Evolutionary conservation across 306 rosid genomes (phyloP).

Genomic region (Citrullus colocynthis): DNA sequence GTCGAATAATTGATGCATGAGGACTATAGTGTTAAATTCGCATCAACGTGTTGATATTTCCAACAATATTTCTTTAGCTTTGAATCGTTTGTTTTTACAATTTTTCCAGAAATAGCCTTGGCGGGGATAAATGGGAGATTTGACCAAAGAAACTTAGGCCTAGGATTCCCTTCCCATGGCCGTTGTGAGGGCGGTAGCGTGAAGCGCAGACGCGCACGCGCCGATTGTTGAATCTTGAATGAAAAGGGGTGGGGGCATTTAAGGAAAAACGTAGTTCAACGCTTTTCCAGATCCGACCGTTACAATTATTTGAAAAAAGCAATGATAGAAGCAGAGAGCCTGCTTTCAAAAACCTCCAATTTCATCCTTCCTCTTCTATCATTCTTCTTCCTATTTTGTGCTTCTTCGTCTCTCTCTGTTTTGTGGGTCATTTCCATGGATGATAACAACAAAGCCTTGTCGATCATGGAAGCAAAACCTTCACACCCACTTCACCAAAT

Average conservation of each 20-base stretch:
- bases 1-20: background rate
- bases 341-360: constrained; percentile 4
- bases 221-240: background rate
- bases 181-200: background rate
- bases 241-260: constrained; percentile 6
- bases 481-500: constrained; percentile 90
- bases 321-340: background rate
- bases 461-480: constrained; percentile 65
- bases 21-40: background rate
- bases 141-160: background rate
- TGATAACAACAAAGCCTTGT: constrained; percentile 21
- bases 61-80: no score
- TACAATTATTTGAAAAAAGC: constrained; percentile 19
- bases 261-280: constrained; percentile 8
- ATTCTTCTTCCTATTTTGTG: background rate
- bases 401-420: background rate
- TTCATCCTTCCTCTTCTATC: background rate
- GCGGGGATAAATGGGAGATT: background rate
- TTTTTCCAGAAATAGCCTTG: no score
- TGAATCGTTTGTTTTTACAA: no score
- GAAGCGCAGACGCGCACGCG: background rate
- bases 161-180: background rate
- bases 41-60: no score
- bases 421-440: constrained; percentile 25
- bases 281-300: constrained; percentile 49